phyloP scores from a whole-genome alignment of 169 alveolate species.

The Cryptosporidium tyzzeri region DNA sequence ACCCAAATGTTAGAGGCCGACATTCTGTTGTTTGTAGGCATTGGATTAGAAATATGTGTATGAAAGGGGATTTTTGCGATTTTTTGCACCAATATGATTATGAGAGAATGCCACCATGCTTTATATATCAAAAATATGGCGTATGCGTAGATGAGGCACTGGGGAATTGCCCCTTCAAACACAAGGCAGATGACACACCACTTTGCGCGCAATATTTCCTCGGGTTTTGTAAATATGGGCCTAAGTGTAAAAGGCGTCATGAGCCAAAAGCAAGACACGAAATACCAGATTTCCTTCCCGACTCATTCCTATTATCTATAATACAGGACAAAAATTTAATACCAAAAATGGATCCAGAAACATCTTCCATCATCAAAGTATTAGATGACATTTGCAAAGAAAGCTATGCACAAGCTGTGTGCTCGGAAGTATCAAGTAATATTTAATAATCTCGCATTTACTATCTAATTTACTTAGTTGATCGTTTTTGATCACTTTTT shows the following conservation, averaged over 20 bases:
- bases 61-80: conserved; percentile 93
- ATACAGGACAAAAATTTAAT: conserved; percentile 53
- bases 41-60: conserved; percentile 93
- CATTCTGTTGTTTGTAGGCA: conserved; percentile 93
- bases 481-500: too few relatives aligned
- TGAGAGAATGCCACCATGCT: conserved; percentile 91
- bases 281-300: conserved; percentile 77
- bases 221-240: conserved; percentile 87
- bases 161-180: conserved; percentile 84
- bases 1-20: conserved; percentile 82
- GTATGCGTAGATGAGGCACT: conserved; percentile 86
- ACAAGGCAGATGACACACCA: conserved; percentile 77
- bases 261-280: conserved; percentile 75
- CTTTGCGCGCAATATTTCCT: conserved; percentile 80
- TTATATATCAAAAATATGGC: conserved; percentile 84
- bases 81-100: conserved; percentile 89
- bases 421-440: background rate
- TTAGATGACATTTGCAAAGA: conserved; percentile 68
- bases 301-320: conserved; percentile 72
- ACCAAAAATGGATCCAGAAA: conserved; percentile 70
- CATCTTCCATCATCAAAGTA: conserved; percentile 32
- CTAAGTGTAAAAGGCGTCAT: conserved; percentile 82
- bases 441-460: too few relatives aligned
- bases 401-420: conserved; percentile 58
- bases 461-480: background rate